These are phyloP conservation scores for Allantophomopsis cytisporea DNA, from an alignment of 2,329 filamentous ascomycete species.

Conservation along the genomic window DNA sequence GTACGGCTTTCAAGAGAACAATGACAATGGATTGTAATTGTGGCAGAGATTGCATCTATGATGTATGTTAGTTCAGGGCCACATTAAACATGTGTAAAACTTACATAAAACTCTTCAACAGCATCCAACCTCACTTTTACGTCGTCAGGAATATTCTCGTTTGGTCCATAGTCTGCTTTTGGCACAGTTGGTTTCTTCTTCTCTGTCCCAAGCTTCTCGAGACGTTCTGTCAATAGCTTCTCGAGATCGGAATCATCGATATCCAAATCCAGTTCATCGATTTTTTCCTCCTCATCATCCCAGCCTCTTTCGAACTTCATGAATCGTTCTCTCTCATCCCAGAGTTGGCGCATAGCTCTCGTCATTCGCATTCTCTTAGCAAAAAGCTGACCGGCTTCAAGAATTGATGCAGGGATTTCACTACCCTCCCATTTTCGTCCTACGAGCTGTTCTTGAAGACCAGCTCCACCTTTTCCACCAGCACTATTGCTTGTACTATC, in stretches of 20 bases:
- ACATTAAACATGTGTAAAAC: slow-evolving; percentile 19
- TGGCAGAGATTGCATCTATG: slow-evolving; percentile 59
- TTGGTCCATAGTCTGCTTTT: slow-evolving; percentile 36
- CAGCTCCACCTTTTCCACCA: slow-evolving; percentile 76
- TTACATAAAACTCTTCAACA: slow-evolving; percentile 77
- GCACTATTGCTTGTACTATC: slow-evolving; percentile 81
- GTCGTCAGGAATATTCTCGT: slow-evolving; percentile 34
- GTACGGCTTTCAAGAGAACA: slow-evolving; percentile 76
- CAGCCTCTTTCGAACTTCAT: slow-evolving; percentile 88
- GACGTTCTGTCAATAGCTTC: slow-evolving; percentile 24
- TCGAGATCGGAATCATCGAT: slow-evolving; percentile 26
- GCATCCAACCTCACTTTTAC: slow-evolving; percentile 52
- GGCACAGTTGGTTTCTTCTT: slow-evolving; percentile 23
- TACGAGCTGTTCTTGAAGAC: slow-evolving; percentile 66
- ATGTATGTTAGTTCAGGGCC: slow-evolving; percentile 14
- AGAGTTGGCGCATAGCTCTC: slow-evolving; percentile 79
- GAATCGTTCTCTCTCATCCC: slow-evolving; percentile 86
- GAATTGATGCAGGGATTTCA: slow-evolving; percentile 84
- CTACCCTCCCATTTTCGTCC: slow-evolving; percentile 86
- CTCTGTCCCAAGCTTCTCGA: slow-evolving; percentile 26
- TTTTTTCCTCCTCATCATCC: slow-evolving; percentile 34
- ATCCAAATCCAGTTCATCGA: slow-evolving; percentile 26
- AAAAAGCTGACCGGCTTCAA: slow-evolving; percentile 89
- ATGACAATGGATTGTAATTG: slow-evolving; percentile 88
- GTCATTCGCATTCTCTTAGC: slow-evolving; percentile 84